phyloP scores from a whole-genome alignment of 23 red algal species.

The Porphyridium purpureum region DNA sequence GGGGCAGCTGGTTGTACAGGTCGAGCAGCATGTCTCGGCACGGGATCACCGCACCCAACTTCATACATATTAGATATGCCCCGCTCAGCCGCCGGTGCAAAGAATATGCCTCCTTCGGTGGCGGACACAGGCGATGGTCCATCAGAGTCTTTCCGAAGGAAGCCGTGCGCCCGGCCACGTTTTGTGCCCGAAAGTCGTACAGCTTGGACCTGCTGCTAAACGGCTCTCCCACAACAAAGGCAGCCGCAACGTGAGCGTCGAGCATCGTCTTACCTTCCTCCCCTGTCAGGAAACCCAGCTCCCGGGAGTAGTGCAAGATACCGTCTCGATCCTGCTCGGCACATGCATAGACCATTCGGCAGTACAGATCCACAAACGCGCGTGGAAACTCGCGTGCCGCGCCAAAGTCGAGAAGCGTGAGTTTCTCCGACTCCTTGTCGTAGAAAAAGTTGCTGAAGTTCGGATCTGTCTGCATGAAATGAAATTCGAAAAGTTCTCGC shows the following conservation, averaged over 20 bases:
- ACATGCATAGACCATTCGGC: constrained; percentile 49
- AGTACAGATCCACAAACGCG: constrained; percentile 30
- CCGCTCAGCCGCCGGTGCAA: constrained; percentile 47
- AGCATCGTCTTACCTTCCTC: constrained; percentile 49
- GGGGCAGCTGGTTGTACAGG: too few relatives aligned
- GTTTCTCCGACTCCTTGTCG: constrained; percentile 9
- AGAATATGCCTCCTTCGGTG: constrained; percentile 49
- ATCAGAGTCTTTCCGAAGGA: constrained; percentile 36
- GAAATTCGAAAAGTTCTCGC: constrained; percentile 35
- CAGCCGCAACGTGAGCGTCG: constrained; percentile 41
- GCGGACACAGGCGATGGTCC: constrained; percentile 43
- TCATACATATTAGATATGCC: constrained; percentile 48
- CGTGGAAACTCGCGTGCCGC: constrained; percentile 29
- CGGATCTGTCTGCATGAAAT: constrained; percentile 74
- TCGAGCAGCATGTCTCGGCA: too few relatives aligned
- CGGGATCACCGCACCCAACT: too few relatives aligned
- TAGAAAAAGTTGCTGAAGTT: constrained; percentile 78
- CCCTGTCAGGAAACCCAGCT: constrained; percentile 58
- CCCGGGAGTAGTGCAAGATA: constrained; percentile 24
- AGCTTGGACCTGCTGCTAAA: constrained; percentile 1
- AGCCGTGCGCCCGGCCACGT: constrained; percentile 39
- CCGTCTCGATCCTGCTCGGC: constrained; percentile 28
- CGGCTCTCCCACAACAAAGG: constrained; percentile 68
- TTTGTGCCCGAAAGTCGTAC: constrained; percentile 29
- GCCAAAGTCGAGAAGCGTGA: constrained; percentile 71